Evolutionary conservation across 495 filamentous ascomycete species (phyloP).

Genomic region (Penicillium samsonianum): DNA sequence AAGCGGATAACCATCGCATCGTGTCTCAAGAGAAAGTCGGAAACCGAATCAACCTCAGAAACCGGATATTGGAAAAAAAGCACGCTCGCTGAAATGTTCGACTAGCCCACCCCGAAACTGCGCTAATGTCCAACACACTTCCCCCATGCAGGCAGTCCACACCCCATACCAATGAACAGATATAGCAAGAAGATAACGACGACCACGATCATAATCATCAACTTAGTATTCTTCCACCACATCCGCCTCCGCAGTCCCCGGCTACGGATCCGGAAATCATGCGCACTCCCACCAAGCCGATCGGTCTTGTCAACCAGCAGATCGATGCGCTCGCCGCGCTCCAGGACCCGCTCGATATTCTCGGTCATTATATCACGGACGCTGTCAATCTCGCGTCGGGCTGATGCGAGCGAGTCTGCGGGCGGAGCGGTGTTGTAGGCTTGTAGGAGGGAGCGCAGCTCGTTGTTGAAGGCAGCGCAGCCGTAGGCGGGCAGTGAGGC

Average conservation of each 20-base stretch:
- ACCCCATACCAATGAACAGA: constrained; percentile 72
- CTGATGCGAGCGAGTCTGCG: constrained; percentile 82
- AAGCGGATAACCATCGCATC: constrained; percentile 13
- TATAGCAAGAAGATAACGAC: constrained; percentile 86
- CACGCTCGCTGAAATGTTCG: constrained; percentile 18
- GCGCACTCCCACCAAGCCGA: constrained; percentile 76
- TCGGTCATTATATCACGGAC: constrained; percentile 96
- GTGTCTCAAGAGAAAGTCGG: constrained; percentile 18
- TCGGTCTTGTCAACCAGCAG: constrained; percentile 97
- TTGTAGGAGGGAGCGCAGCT: constrained; percentile 76
- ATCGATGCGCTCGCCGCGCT: constrained; percentile 94
- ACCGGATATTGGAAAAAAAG: constrained; percentile 10
- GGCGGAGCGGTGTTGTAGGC: constrained; percentile 80
- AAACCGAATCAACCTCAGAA: constrained; percentile 9
- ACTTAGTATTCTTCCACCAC: constrained; percentile 99
- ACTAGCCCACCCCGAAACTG: neutral
- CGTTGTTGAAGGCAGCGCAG: constrained; percentile 78
- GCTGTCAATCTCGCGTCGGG: constrained; percentile 85
- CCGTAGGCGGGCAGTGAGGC: constrained; percentile 82
- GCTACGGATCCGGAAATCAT: constrained; percentile 86
- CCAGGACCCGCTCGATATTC: constrained; percentile 95
- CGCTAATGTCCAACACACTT: constrained; percentile 45
- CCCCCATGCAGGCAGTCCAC: constrained; percentile 65
- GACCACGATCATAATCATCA: constrained; percentile 81
- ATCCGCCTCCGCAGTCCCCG: constrained; percentile 83